Evolutionary conservation across 140 eudicot species (phyloP), one percentile per base, ranked within the genome.

Genomic region (Stevia rebaudiana): DNA sequence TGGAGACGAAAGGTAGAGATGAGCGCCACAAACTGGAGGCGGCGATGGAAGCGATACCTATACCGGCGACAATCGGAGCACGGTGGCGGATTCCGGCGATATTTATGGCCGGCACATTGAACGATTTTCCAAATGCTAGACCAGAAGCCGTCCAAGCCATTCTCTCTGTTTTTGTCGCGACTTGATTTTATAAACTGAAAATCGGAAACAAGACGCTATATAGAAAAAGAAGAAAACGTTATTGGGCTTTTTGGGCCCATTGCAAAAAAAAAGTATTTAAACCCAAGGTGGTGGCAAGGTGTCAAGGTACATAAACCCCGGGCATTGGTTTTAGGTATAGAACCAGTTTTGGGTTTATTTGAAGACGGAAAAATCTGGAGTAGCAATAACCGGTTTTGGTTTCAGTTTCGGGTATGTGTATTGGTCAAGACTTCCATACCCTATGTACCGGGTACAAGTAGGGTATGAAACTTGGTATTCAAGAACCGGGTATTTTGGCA

Each of bases 111-210:
- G 95, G 86, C 46, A 81, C 19, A 25, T 77, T 74, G 4, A 87
- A 75, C 43, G 68, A 71, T 52, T 76, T 73, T 39, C 68, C 61
- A 8, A 74, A 16, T 16, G 74, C 68, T 18, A 74, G 15, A 24
- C 79, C 72, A 63, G 82, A 87, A 70, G 80, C 80, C 42, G 51
- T 73, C 83, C 83, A 86, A 30, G 72, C 68, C 95, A 86, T 86
- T 43, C 21, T 68, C 40, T 61, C 9, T 52, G n/a, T 18, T 11
- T 40, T 39, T 8, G 53, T 56, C 44, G n/a, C 9, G 18, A 37
- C 41, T 37, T 4, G 28, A 50, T 5, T 9, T 15, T 51, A 11
- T 31, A 7, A 53, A 54, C 30, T n/a, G 25, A 28, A 28, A 15
- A 37, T 33, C 52, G 23, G 13, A 36, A 48, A 39, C 0, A 3